A percentile compares a stretch with the other conserved stretches of the same genome.
Evolutionary conservation across 164 flowering plant genomes (phyloP).

Genomic region (Sedum album): DNA sequence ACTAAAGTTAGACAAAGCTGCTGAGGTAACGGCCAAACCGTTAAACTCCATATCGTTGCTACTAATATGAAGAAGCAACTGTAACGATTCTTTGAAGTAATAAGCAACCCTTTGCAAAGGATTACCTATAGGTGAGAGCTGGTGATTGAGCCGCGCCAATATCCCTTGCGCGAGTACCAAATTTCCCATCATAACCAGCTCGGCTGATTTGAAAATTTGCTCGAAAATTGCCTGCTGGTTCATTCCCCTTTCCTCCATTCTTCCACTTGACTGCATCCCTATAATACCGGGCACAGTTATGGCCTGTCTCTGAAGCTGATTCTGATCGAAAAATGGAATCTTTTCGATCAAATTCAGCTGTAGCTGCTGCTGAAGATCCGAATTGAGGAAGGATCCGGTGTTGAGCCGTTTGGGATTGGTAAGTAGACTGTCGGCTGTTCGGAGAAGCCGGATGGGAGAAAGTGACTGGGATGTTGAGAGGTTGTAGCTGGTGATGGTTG

Average conservation of each 20-base stretch:
- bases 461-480: slow-evolving; percentile 38
- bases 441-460: slow-evolving; percentile 31
- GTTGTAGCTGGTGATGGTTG: slow-evolving; percentile 37
- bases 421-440: slow-evolving; percentile 35
- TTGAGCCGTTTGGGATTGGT: slow-evolving; percentile 58
- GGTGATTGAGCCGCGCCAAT: slow-evolving; percentile 99
- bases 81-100: slow-evolving; percentile 49
- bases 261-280: not conserved
- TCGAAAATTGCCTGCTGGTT: slow-evolving; percentile 3
- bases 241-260: not conserved
- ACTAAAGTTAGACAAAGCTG: slow-evolving; percentile 8
- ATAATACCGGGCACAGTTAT: not conserved
- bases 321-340: not conserved
- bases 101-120: slow-evolving; percentile 53
- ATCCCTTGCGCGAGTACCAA: slow-evolving; percentile 93
- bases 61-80: slow-evolving; percentile 18
- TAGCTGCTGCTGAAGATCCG: not conserved
- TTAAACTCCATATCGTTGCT: slow-evolving; percentile 7
- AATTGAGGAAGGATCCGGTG: slow-evolving; percentile 1
- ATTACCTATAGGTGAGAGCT: slow-evolving; percentile 74
- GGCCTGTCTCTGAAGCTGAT: not conserved
- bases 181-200: slow-evolving; percentile 77
- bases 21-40: not conserved
- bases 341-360: not conserved
- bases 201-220: slow-evolving; percentile 49